Evolutionary conservation across 1,284 basidiomycete species (phyloP).

Genomic region (Malassezia yamatoensis): DNA sequence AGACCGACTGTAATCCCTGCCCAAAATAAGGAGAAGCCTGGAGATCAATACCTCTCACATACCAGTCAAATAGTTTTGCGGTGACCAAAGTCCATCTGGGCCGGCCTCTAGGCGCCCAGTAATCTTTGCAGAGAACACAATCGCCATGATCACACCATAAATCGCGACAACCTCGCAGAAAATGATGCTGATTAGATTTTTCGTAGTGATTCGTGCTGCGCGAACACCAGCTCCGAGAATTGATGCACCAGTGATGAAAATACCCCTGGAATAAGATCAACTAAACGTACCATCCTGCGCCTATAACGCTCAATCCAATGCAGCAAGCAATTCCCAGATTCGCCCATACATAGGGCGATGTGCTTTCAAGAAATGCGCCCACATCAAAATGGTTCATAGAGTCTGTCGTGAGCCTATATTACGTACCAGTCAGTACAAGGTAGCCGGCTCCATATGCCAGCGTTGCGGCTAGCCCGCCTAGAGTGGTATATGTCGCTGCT

Average conservation of each 20-base stretch:
- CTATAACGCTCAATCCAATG: slow-evolving; percentile 83
- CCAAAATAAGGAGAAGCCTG: slow-evolving; percentile 42
- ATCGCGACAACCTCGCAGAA: slow-evolving; percentile 98
- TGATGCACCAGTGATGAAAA: slow-evolving; percentile 87
- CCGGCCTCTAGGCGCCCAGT: slow-evolving; percentile 32
- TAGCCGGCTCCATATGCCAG: slow-evolving; percentile 9
- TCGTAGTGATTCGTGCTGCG: slow-evolving; percentile 85
- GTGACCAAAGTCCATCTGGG: slow-evolving; percentile 27
- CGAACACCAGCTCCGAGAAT: slow-evolving; percentile 92
- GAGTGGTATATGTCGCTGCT: slow-evolving; percentile 13
- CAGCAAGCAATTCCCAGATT: slow-evolving; percentile 81
- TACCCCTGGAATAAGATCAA: slow-evolving; percentile 61
- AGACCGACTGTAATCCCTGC: slow-evolving; percentile 43
- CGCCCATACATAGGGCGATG: slow-evolving; percentile 86
- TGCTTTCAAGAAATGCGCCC: slow-evolving; percentile 69
- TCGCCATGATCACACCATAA: slow-evolving; percentile 67
- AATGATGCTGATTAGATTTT: slow-evolving; percentile 90
- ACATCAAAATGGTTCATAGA: slow-evolving; percentile 30
- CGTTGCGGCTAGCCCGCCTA: slow-evolving; percentile 9
- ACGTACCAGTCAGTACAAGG: slow-evolving; percentile 12
- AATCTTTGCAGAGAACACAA: slow-evolving; percentile 46
- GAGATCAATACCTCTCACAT: neutral
- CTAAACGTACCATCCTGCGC: slow-evolving; percentile 76
- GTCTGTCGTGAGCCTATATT: slow-evolving; percentile 14
- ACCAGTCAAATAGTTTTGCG: slow-evolving; percentile 41